These are phyloP conservation scores for Themeda triandra DNA, from an alignment of 176 grass and related monocot species.

Conservation along the genomic window DNA sequence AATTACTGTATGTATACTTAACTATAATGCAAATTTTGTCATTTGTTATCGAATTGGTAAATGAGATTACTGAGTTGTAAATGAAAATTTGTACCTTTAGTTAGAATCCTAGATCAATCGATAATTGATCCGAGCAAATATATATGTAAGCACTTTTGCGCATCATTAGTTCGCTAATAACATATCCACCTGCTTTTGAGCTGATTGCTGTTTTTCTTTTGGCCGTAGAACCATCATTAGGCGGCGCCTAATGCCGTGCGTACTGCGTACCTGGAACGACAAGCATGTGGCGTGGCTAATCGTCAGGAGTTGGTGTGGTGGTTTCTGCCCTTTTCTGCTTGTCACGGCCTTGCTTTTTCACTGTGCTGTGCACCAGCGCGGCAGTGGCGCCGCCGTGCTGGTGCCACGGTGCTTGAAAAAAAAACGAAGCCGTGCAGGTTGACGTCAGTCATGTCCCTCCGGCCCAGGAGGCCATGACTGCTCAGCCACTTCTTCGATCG, in stretches of 20 bases:
- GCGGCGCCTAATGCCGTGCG: neutral
- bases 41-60: too few relatives aligned
- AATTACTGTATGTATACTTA: too few relatives aligned
- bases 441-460: too few relatives aligned
- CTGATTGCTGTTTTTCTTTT: neutral
- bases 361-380: neutral
- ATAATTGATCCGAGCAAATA: neutral
- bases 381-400: too few relatives aligned
- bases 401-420: neutral
- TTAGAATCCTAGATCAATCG: too few relatives aligned
- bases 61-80: too few relatives aligned
- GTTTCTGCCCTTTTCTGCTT: neutral
- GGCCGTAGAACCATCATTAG: neutral
- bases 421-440: too few relatives aligned
- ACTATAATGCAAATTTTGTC: too few relatives aligned
- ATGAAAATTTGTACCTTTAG: too few relatives aligned
- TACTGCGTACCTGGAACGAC: neutral
- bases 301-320: neutral
- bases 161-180: neutral
- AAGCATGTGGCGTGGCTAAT: neutral
- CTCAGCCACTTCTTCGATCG: too few relatives aligned
- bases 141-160: slow-evolving; percentile 14
- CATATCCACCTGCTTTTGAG: neutral
- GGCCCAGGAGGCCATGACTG: too few relatives aligned
- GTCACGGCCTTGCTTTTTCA: neutral